These are phyloP conservation scores for Dinochytrium kinnereticum DNA, from an alignment of 371 early-diverging fungal genomes.

Conservation along the genomic window DNA sequence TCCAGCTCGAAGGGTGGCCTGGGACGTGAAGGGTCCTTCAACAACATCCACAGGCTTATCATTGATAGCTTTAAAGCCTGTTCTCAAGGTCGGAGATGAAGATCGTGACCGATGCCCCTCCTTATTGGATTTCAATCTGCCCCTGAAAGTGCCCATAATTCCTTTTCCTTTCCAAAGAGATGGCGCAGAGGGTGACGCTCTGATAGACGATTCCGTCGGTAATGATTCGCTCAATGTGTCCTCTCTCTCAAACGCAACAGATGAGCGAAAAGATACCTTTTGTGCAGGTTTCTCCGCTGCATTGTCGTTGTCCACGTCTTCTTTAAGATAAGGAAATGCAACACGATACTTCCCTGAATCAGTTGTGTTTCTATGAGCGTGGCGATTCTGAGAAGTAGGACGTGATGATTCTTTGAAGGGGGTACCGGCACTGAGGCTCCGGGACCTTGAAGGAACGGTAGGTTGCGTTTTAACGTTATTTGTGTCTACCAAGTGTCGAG, in stretches of 20 bases:
- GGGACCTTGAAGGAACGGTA: background rate
- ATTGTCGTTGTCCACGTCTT: background rate
- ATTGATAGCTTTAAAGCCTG: background rate
- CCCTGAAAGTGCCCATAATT: background rate
- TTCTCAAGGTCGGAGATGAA: background rate
- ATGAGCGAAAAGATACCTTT: conserved; percentile 5
- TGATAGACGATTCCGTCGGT: background rate
- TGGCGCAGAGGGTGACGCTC: background rate
- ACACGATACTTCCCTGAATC: background rate
- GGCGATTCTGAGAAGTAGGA: background rate
- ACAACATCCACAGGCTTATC: background rate
- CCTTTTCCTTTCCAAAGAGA: conserved; percentile 2
- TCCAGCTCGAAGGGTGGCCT: conserved; percentile 14
- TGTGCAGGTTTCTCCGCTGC: background rate
- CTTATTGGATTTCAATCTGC: background rate
- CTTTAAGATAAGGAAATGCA: background rate
- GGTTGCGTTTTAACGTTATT: background rate
- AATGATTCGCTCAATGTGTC: conserved; percentile 1
- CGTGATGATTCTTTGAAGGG: background rate
- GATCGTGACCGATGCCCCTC: background rate
- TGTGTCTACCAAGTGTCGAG: background rate
- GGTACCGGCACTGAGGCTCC: background rate
- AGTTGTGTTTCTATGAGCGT: background rate
- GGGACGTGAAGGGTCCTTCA: conserved; percentile 5
- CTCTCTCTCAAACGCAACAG: conserved; percentile 1